A percentile compares a stretch with the other conserved stretches of the same genome.
phyloP scores from a whole-genome alignment of 1,284 basidiomycete species.

The Puccinia novopanici region DNA sequence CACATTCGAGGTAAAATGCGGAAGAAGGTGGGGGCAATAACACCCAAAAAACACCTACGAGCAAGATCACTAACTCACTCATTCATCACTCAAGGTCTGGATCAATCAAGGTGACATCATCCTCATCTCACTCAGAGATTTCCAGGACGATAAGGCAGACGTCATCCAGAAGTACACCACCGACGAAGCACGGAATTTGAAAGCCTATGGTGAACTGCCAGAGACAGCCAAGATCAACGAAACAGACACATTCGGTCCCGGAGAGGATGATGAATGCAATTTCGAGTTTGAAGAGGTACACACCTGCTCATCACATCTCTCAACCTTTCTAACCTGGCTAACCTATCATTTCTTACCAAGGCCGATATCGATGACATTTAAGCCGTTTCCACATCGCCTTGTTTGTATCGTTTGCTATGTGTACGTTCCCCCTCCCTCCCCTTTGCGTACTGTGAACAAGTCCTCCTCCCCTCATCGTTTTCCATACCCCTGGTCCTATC shows the following conservation, averaged over 20 bases:
- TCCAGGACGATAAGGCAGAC: conserved; percentile 99
- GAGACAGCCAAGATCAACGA: conserved; percentile 99
- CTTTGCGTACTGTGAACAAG: too few relatives aligned
- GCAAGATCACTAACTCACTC: neutral
- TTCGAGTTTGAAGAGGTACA: conserved; percentile 52
- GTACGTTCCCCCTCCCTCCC: neutral
- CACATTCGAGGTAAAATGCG: conserved; percentile 99
- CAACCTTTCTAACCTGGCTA: neutral
- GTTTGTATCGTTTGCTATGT: neutral
- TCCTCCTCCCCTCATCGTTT: too few relatives aligned
- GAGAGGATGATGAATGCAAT: conserved; percentile 66
- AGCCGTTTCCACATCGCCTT: neutral
- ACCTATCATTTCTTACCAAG: neutral
- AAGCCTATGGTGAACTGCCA: conserved; percentile 95
- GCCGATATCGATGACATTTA: conserved; percentile 12
- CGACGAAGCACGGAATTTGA: conserved; percentile 88
- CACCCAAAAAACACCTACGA: neutral
- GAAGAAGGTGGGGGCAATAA: conserved; percentile 78
- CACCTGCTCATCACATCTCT: neutral
- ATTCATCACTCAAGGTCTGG: conserved; percentile 73
- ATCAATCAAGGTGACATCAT: conserved; percentile 99
- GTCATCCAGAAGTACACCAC: conserved; percentile 99
- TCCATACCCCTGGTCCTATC: too few relatives aligned
- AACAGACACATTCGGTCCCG: conserved; percentile 86
- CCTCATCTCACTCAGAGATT: conserved; percentile 91